These are phyloP conservation scores for Delonix regia DNA, from an alignment of 306 rosid species.

Conservation along the genomic window DNA sequence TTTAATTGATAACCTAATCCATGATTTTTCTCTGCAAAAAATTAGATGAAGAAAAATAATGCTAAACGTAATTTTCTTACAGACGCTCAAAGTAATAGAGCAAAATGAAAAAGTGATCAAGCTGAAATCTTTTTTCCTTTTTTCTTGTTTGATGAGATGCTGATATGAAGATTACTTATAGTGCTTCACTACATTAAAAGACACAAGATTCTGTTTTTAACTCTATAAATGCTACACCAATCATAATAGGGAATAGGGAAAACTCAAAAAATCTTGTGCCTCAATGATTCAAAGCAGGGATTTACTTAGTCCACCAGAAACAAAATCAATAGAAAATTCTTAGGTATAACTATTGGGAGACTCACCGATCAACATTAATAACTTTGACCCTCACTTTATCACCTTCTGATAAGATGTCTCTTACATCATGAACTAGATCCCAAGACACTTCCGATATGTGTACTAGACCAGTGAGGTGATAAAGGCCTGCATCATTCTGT, in stretches of 20 bases:
- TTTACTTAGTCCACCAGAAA: background rate
- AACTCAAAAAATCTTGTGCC: background rate
- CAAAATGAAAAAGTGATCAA: conserved; percentile 4
- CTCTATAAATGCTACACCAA: background rate
- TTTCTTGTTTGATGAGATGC: background rate
- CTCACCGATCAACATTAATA: conserved; percentile 65
- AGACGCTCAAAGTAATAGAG: background rate
- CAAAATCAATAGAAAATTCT: conserved; percentile 3
- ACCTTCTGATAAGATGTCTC: conserved; percentile 76
- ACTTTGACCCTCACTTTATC: conserved; percentile 77
- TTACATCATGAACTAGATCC: conserved; percentile 88
- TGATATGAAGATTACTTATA: background rate
- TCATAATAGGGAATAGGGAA: background rate
- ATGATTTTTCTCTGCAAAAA: conserved; percentile 40
- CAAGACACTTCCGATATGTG: conserved; percentile 94
- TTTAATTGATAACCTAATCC: conserved; percentile 67
- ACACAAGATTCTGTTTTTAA: background rate
- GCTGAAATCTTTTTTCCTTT: background rate
- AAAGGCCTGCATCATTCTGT: conserved; percentile 75
- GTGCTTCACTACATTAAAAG: conserved; percentile 19
- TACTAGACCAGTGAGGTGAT: conserved; percentile 87
- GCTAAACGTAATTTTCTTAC: conserved; percentile 14
- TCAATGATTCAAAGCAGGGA: conserved; percentile 11
- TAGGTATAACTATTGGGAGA: conserved; percentile 19
- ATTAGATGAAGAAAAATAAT: background rate